A percentile compares a stretch with the other conserved stretches of the same genome.
phyloP scores from a whole-genome alignment of 805 yeast species.

The Yamadazyma sp. region DNA sequence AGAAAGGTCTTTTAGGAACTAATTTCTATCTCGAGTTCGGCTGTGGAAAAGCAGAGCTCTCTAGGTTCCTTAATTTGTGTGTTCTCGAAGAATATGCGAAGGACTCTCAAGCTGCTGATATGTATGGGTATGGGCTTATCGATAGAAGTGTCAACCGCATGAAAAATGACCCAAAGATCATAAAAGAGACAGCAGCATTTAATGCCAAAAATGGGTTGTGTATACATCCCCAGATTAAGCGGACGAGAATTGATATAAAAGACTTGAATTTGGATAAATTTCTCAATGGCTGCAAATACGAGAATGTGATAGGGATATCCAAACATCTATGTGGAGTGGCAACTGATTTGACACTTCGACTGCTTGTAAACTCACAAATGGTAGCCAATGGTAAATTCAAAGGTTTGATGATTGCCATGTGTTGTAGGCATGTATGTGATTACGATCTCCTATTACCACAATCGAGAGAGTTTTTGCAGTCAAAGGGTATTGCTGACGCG shows the following conservation, averaged over 20 bases:
- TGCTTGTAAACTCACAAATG: slow-evolving; percentile 44
- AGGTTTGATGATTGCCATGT: slow-evolving; percentile 84
- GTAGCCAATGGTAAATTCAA: slow-evolving; percentile 23
- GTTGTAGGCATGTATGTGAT: slow-evolving; percentile 85
- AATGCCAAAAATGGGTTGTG: background rate
- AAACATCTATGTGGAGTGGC: slow-evolving; percentile 95
- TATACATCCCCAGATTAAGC: slow-evolving; percentile 34
- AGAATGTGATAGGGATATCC: slow-evolving; percentile 60
- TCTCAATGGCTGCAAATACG: slow-evolving; percentile 13
- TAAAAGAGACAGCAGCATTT: slow-evolving; percentile 46
- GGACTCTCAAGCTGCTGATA: background rate
- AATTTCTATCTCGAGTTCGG: slow-evolving; percentile 73
- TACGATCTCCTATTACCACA: slow-evolving; percentile 53
- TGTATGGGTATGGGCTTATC: slow-evolving; percentile 55
- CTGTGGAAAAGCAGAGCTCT: slow-evolving; percentile 85
- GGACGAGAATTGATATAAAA: slow-evolving; percentile 77
- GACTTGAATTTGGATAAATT: slow-evolving; percentile 59
- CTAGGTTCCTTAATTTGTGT: slow-evolving; percentile 56
- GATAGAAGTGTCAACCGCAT: slow-evolving; percentile 77
- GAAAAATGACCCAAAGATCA: slow-evolving; percentile 73
- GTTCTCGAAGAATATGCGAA: slow-evolving; percentile 16
- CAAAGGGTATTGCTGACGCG: slow-evolving; percentile 30
- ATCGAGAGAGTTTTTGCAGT: slow-evolving; percentile 41
- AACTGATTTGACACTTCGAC: slow-evolving; percentile 77
- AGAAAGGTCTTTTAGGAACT: slow-evolving; percentile 36